Evolutionary conservation across 2,329 filamentous ascomycete genomes (phyloP), one percentile per base, ranked within the genome.

Genomic region (Fusarium camptoceras): DNA sequence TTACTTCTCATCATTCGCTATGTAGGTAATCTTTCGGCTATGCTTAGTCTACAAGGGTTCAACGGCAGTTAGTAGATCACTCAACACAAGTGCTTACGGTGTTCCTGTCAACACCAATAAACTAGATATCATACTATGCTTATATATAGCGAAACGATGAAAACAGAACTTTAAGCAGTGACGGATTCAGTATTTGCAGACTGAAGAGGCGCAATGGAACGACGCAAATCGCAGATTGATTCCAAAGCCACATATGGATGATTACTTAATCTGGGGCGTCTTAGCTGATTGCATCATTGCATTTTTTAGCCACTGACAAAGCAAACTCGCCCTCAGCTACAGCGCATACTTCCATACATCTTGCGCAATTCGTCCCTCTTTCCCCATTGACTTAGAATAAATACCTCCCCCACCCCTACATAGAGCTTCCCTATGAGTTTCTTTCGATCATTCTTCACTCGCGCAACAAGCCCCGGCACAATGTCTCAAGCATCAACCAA

Each of bases 401-500:
- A 70, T 72, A 66, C 60, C 72, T 64, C 46, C 55, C 60, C 55
- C 43, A 62, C 59, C 37, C 43, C 48, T 64, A 31, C 28, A 63
- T 37, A 44, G 59, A 60, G 59, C 44, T 68, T 59, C 55, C 64
- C 64, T 68, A 88, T 89, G 86, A 92, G 89, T 83, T 86, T 95
- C 81, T 83, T 92, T 78, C 87, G 89, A 78, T 86, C 88, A 78
- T 86, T 97, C 79, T 96, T 97, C 81, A 84, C 84, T 75, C 83
- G 85, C 75, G 81, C 85, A 56, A 79, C 83, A 78, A 84, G 86
- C 80, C 85, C 91, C 75, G 85, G 88, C 83, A 88, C 83, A 76
- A 97, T 97, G 92, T 90, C 93, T 78, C 89, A 92, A 79, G 92
- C 93, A 78, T 93, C 92, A 83, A 86, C 88, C 70, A 97, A 97